A percentile compares a stretch with the other conserved stretches of the same genome.
These are phyloP conservation scores for Lophium mytilinum DNA, from an alignment of 495 filamentous ascomycete species.

Conservation along the genomic window DNA sequence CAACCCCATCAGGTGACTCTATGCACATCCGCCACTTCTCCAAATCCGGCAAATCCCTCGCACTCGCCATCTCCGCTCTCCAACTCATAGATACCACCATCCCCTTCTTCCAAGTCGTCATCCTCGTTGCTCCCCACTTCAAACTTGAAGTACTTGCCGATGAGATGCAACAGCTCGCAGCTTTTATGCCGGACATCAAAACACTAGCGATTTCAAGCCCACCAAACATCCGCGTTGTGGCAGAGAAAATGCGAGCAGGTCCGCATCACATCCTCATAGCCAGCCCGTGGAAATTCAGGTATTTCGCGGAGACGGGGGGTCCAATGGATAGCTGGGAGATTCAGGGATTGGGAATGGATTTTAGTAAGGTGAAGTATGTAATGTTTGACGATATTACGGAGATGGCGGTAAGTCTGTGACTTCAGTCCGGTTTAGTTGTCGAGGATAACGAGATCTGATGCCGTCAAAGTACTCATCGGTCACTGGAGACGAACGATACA, in stretches of 20 bases:
- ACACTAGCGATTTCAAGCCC: neutral
- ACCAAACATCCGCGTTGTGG: neutral
- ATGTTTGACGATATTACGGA: neutral
- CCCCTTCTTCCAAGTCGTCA: neutral
- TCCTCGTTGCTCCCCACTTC: neutral
- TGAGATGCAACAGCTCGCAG: neutral
- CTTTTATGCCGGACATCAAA: neutral
- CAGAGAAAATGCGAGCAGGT: neutral
- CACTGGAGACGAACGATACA: neutral
- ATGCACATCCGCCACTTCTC: slow-evolving; percentile 1
- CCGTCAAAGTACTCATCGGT: neutral
- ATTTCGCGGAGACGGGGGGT: neutral
- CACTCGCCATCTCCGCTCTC: neutral
- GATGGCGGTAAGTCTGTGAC: neutral
- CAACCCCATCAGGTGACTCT: neutral
- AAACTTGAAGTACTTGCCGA: neutral
- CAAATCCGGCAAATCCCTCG: slow-evolving; percentile 1
- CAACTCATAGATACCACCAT: neutral
- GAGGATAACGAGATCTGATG: neutral
- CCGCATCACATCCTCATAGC: neutral
- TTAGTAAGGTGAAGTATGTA: neutral
- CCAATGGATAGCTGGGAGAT: neutral
- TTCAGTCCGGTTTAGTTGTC: neutral
- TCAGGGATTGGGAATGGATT: neutral
- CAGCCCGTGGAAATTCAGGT: neutral